Percentiles rank a stretch among this genome's conserved stretches.
These are phyloP conservation scores for Annulohypoxylon nitens DNA, from an alignment of 495 filamentous ascomycete genomes.

Conservation along the genomic window DNA sequence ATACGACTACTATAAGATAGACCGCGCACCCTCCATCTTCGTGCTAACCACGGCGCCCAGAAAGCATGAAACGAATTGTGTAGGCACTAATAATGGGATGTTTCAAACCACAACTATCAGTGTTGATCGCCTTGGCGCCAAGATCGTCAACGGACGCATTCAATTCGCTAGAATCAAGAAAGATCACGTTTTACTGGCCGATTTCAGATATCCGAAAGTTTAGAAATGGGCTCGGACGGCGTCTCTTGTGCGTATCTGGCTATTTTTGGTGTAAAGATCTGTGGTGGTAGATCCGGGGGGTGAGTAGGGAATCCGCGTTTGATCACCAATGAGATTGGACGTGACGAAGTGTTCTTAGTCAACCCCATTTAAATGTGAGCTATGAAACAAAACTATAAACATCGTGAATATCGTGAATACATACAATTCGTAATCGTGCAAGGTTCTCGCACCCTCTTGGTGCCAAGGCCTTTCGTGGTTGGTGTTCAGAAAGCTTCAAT, in stretches of 20 bases:
- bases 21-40: not conserved
- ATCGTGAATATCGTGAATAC: not conserved
- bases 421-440: conserved; percentile 9
- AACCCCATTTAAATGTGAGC: conserved; percentile 4
- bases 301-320: conserved; percentile 12
- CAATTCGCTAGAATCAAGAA: conserved; percentile 27
- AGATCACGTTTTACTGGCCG: conserved; percentile 20
- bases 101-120: conserved; percentile 35
- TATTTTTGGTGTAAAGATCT: conserved; percentile 40
- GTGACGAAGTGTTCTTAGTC: conserved; percentile 9
- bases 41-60: conserved; percentile 14
- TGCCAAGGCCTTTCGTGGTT: conserved; percentile 12
- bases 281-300: conserved; percentile 6
- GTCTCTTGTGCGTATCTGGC: conserved; percentile 16
- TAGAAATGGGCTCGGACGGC: conserved; percentile 11
- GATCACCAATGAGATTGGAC: conserved; percentile 7
- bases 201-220: conserved; percentile 19
- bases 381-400: conserved; percentile 11
- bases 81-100: conserved; percentile 29
- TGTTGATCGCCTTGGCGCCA: conserved; percentile 45
- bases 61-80: conserved; percentile 35
- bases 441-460: not conserved
- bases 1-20: conserved; percentile 19
- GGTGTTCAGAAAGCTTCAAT: not conserved
- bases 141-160: conserved; percentile 13